Conservation (phyloP, 129 eudicot species). For the Chrysanthemum seticuspe region DNA sequence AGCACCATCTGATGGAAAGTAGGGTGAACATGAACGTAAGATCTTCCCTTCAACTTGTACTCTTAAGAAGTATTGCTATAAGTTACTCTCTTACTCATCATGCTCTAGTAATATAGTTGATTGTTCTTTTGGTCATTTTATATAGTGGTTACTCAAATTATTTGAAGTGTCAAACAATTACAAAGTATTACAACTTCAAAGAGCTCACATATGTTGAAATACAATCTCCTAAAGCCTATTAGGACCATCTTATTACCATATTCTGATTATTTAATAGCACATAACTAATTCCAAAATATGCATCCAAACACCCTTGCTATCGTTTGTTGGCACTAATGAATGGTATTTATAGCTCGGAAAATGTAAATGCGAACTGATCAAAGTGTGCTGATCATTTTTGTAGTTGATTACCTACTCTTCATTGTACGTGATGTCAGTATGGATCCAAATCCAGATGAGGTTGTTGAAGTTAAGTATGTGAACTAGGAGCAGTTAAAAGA, state of each 20-base stretch:
- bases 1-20: no score
- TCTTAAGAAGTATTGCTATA: no score
- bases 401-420: constrained; percentile 97
- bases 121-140: no score
- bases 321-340: not conserved
- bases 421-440: constrained; percentile 73
- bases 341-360: not conserved
- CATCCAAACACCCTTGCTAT: not conserved
- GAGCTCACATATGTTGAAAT: no score
- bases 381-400: not conserved
- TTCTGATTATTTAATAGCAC: not conserved
- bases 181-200: no score
- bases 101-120: no score
- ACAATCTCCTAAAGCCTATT: not conserved
- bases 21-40: no score
- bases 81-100: no score
- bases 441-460: constrained; percentile 91
- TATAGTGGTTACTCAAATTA: no score
- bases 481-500: constrained; percentile 70
- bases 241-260: not conserved
- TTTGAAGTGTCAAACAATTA: no score
- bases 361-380: not conserved
- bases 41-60: no score
- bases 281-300: not conserved
- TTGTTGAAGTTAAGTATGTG: constrained; percentile 65